Conservation (phyloP, 768 basidiomycete genomes). For the Agaricus sinodeliciosus region DNA sequence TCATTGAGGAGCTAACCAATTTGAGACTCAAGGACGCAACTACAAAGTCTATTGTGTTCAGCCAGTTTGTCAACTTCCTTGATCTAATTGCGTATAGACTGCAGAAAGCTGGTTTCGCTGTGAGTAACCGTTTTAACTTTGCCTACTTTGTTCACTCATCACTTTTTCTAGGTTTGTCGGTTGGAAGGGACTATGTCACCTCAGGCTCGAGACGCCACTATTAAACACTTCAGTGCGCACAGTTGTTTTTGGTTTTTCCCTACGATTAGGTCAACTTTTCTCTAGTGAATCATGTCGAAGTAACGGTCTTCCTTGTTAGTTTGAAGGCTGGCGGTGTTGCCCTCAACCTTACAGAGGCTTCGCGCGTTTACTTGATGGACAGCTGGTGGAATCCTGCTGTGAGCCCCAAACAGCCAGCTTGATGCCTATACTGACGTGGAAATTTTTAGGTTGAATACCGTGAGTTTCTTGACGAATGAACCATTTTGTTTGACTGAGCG, state of each 20-base stretch:
- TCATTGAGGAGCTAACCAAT: constrained; percentile 89
- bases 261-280: not conserved
- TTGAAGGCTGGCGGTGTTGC: constrained; percentile 96
- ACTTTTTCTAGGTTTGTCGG: constrained; percentile 65
- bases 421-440: not conserved
- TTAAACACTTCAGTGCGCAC: constrained; percentile 83
- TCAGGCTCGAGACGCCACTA: constrained; percentile 89
- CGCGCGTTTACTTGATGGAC: constrained; percentile 94
- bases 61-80: constrained; percentile 89
- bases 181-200: constrained; percentile 98
- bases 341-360: constrained; percentile 85
- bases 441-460: constrained; percentile 65
- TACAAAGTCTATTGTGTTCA: constrained; percentile 95
- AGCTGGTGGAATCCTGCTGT: constrained; percentile 99
- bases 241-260: not conserved
- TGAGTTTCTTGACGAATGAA: constrained; percentile 30
- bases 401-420: constrained; percentile 14
- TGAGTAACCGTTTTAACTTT: constrained; percentile 26
- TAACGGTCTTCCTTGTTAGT: constrained; percentile 96
- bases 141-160: not conserved
- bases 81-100: constrained; percentile 91
- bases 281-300: constrained; percentile 84
- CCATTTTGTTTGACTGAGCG: not conserved
- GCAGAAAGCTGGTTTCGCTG: constrained; percentile 87
- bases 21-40: constrained; percentile 80